Base-by-base conservation (phyloP, 495 filamentous ascomycete species). In the Hyaloscypha bicolor region DNA sequence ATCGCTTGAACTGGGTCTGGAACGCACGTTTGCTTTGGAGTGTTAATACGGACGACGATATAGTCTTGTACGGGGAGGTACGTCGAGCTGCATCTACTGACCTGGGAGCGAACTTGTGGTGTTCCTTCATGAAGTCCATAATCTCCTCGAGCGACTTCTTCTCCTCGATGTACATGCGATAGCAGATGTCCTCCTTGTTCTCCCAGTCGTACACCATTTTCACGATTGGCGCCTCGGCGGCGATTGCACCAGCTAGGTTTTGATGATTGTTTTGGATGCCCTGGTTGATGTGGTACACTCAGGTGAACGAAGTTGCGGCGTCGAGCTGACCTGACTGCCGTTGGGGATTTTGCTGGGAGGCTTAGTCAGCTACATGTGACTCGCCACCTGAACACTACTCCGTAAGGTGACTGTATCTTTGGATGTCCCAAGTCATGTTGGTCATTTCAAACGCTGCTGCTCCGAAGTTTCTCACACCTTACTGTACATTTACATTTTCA, bases 151-250 rank as follows among this genome's bases (percentile, higher is more conserved):
- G 73, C 14, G 86, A 82, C 76, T 85, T 88, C 68, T 85, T 86
- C 73, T 94, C 87, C 39, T 86, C 85, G 63, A 94, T 90, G 72
- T 93, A 94, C 77, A 92, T 82, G 61, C 86, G 82, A 76, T 86
- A 88, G 77, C 87, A 90, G 69, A 85, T 84, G 9, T 88, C 85
- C 75, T 85, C 81, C 74, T 92, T 88, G 4, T 81, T 86, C 37
- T 89, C 86, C 91, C 91, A 94, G 64, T 90, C 82, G 78, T 93
- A 93, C 0, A 87, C 88, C 88, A 91, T 93, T 67, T 25, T 73
- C 4, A 67, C 65, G n/a, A 42, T 45, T 35, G 9, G 64, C 58
- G 68, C 58, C n/a, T 45, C 16, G 35, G 59, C 63, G 68, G 56
- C 62, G 64, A 60, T 29, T 30, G 25, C 21, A 21, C 19, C n/a